These are phyloP conservation scores for Podaxis mareebaensis DNA, from an alignment of 768 basidiomycete species.

Conservation along the genomic window DNA sequence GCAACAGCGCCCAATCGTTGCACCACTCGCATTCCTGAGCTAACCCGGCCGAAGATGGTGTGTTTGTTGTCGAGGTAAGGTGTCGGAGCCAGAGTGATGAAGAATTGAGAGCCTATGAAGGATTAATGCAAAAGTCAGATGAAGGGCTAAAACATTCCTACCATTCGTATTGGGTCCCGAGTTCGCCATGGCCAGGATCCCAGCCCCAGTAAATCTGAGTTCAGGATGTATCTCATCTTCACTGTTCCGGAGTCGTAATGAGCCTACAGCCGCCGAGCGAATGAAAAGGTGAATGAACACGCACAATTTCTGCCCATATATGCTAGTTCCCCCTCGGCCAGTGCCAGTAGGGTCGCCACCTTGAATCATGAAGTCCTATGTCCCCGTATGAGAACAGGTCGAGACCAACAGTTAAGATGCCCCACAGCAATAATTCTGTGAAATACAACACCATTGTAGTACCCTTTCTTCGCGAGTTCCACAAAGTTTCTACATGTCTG, in stretches of 20 bases:
- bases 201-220: constrained; percentile 91
- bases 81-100: constrained; percentile 82
- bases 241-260: constrained; percentile 35
- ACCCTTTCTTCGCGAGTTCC: constrained; percentile 87
- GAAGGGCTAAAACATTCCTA: constrained; percentile 39
- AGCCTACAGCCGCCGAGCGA: background rate
- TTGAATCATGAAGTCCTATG: constrained; percentile 96
- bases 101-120: constrained; percentile 87
- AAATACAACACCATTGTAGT: constrained; percentile 89
- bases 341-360: constrained; percentile 96
- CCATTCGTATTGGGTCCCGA: constrained; percentile 93
- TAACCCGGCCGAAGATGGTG: constrained; percentile 90
- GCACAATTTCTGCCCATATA: constrained; percentile 87
- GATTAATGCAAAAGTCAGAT: constrained; percentile 8
- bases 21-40: constrained; percentile 88
- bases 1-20: constrained; percentile 90
- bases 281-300: constrained; percentile 28
- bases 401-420: background rate
- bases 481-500: constrained; percentile 96
- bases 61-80: constrained; percentile 85
- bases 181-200: constrained; percentile 97
- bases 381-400: constrained; percentile 4
- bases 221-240: constrained; percentile 92
- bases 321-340: constrained; percentile 87
- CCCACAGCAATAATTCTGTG: constrained; percentile 88